Conservation (phyloP, 306 rosid genomes). For the Abrus pulchellus region DNA sequence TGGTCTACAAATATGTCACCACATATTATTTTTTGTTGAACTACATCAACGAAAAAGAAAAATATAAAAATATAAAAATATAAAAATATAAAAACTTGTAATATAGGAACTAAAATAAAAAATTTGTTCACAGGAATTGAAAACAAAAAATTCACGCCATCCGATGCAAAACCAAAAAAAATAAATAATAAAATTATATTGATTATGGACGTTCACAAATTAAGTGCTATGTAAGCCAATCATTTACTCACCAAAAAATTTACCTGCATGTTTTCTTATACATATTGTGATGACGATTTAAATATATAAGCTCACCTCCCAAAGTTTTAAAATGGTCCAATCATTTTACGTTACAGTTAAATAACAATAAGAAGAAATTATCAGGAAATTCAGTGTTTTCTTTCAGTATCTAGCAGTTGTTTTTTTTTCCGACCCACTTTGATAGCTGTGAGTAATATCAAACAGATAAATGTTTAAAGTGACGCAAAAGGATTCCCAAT, state of each 20-base stretch:
- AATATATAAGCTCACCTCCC: not conserved
- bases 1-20: too few relatives aligned
- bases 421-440: conserved; percentile 7
- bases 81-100: too few relatives aligned
- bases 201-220: not conserved
- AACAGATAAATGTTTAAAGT: conserved; percentile 42
- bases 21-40: too few relatives aligned
- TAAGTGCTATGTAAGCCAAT: not conserved
- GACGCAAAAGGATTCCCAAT: conserved; percentile 51
- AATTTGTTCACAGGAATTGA: too few relatives aligned
- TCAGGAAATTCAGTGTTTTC: not conserved
- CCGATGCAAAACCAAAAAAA: too few relatives aligned
- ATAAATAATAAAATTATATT: not conserved
- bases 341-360: not conserved
- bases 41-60: too few relatives aligned
- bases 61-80: too few relatives aligned
- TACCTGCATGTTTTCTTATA: not conserved
- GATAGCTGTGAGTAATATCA: not conserved
- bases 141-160: too few relatives aligned
- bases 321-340: not conserved
- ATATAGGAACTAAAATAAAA: too few relatives aligned
- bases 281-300: not conserved
- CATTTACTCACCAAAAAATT: too few relatives aligned
- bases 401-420: not conserved
- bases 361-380: not conserved